Evolutionary conservation across 768 basidiomycete genomes (phyloP).

Genomic region (Boletus sensibilis): DNA sequence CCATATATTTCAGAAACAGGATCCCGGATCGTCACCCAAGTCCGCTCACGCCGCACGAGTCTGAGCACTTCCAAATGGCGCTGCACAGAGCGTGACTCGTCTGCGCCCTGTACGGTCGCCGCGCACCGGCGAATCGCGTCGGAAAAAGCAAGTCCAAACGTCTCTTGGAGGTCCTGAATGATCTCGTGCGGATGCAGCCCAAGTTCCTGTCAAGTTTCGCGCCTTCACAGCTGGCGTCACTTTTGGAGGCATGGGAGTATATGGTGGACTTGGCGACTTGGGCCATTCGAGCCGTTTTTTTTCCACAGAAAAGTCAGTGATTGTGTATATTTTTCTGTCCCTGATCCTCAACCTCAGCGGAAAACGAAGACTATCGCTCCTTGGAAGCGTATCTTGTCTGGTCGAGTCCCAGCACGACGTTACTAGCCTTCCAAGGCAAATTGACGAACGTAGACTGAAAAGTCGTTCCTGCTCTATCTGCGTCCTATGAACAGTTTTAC

Average conservation of each 20-base stretch:
- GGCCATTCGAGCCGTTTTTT: conserved; percentile 5
- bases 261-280: conserved; percentile 11
- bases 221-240: not conserved
- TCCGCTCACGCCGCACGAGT: conserved; percentile 32
- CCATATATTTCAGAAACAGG: conserved; percentile 31
- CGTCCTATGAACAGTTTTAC: conserved; percentile 13
- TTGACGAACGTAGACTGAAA: conserved; percentile 8
- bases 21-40: conserved; percentile 33
- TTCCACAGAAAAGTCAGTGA: conserved; percentile 9
- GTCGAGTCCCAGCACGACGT: conserved; percentile 10
- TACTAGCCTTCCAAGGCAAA: conserved; percentile 14
- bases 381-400: conserved; percentile 14
- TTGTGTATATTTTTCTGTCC: not conserved
- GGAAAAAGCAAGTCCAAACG: conserved; percentile 12
- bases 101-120: conserved; percentile 14
- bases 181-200: conserved; percentile 1
- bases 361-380: not conserved
- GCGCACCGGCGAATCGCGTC: conserved; percentile 9
- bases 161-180: not conserved
- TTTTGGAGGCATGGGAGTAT: conserved; percentile 12
- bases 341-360: not conserved
- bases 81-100: conserved; percentile 30
- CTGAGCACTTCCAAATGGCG: conserved; percentile 30
- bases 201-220: conserved; percentile 9
- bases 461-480: not conserved